Conservation (phyloP, 2,329 filamentous ascomycete species). For the Ophiostoma sp. region DNA sequence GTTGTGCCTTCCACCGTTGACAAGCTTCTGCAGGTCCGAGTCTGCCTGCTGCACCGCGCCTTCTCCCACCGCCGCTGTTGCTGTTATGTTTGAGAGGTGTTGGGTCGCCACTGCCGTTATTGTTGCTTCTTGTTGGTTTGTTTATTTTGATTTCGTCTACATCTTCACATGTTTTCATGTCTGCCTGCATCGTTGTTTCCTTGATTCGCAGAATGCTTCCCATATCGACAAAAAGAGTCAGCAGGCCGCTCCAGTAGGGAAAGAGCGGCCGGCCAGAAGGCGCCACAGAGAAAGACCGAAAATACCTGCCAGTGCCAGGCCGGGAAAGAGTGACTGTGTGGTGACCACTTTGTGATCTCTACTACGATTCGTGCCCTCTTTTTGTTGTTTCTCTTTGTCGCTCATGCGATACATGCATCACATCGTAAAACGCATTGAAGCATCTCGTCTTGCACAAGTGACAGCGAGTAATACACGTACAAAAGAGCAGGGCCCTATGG, state of each 20-base stretch:
- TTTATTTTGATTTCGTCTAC: background rate
- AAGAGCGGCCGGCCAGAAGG: background rate
- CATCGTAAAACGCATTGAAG: background rate
- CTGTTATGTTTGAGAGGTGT: background rate
- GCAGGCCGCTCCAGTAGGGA: constrained; percentile 1
- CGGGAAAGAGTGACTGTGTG: constrained; percentile 1
- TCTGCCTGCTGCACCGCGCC: constrained; percentile 12
- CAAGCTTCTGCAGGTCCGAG: background rate
- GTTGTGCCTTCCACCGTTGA: background rate
- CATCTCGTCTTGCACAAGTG: background rate
- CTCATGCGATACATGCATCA: background rate
- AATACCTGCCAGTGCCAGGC: background rate
- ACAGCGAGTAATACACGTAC: constrained; percentile 1
- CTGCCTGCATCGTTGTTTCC: background rate
- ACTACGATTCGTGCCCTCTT: background rate
- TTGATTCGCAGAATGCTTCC: background rate
- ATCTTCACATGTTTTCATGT: background rate
- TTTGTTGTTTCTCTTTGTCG: background rate
- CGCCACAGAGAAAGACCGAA: background rate
- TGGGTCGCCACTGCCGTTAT: background rate
- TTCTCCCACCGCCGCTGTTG: constrained; percentile 7
- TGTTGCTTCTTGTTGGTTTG: background rate
- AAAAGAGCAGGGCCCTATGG: background rate
- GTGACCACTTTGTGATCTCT: background rate
- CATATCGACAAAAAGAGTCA: background rate